phyloP scores from a whole-genome alignment of 805 yeast genomes.

The Metschnikowia cerradonensis region DNA sequence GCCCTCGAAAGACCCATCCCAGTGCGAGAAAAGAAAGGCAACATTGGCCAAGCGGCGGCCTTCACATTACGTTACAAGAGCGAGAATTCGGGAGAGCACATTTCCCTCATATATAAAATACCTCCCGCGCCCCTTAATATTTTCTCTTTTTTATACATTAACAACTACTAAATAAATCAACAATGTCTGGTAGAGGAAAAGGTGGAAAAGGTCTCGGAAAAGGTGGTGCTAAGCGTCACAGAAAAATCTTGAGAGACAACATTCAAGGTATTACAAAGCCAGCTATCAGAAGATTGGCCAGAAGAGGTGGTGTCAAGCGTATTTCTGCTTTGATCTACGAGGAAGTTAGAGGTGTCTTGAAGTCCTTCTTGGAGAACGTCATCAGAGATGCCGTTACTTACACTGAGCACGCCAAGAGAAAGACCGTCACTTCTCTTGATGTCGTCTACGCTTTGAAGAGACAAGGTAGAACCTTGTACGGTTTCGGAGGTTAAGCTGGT shows the following conservation, averaged over 20 bases:
- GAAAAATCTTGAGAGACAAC: conserved; percentile 99
- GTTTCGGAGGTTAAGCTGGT: conserved; percentile 87
- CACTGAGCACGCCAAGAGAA: conserved; percentile 99
- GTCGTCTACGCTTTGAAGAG: conserved; percentile 99
- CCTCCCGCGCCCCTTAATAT: conserved; percentile 11
- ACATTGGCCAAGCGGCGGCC: conserved; percentile 6
- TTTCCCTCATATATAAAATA: conserved; percentile 12
- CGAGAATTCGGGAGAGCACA: not conserved
- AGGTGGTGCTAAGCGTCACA: conserved; percentile 99
- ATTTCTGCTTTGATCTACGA: conserved; percentile 97
- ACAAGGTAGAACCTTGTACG: conserved; percentile 99
- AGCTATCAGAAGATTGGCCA: conserved; percentile 99
- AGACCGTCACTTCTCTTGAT: conserved; percentile 98
- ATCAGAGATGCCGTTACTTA: conserved; percentile 99
- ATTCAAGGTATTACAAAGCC: conserved; percentile 99
- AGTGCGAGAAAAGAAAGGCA: conserved; percentile 11
- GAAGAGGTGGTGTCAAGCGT: conserved; percentile 99
- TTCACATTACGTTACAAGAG: not conserved
- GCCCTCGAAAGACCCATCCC: not conserved
- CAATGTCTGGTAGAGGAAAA: conserved; percentile 99
- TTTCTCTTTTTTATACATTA: conserved; percentile 4
- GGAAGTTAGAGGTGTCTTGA: conserved; percentile 96
- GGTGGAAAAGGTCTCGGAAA: conserved; percentile 99
- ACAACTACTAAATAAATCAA: conserved; percentile 22
- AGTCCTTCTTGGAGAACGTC: conserved; percentile 93